Evolutionary conservation across 345 rosid genomes (phyloP), one percentile per base, ranked within the genome.

Genomic region (Aquilaria sinensis): DNA sequence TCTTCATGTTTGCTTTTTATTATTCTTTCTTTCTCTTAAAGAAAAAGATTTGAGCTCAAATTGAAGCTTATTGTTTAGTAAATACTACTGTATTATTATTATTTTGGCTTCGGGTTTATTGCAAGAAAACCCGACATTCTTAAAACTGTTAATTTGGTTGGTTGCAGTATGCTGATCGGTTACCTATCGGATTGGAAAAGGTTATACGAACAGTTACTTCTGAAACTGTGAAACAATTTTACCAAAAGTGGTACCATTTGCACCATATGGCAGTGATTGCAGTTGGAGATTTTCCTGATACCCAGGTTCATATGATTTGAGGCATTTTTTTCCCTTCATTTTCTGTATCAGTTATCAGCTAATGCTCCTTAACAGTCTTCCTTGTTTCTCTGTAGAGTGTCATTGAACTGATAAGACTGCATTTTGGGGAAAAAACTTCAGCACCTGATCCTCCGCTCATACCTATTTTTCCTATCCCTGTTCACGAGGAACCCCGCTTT

Each of bases 201-300:
- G 96, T 92, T 59, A 92, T 92, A 62, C 83, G 87, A 52, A 81
- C 81, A 11, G 96, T 83, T 78, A 78, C 96, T 78, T 70, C 87
- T 62, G 81, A 87, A 59, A 80, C 87, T 30, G 90, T 81, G 57
- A 87, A 85, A 76, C 77, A 71, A 49, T 92, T 92, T 70, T 92
- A 92, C 68, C 71, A 61, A 62, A 87, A 89, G 73, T 92, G 98
- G 98, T 92, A 92, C 71, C 83, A 78, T 73, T 67, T 89, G 63
- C 78, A 82, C 61, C 79, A 92, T 67, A 92, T 92, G 96, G 96
- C 96, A 64, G 85, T 92, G 51, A 76, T 92, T 68, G 98, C 96
- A 43, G 93, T 92, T 77, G 98, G 98, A 64, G 98, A 92, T 71
- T 92, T 92, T 72, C 71, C 87, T 53, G 96, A 87, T 69, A 84